phyloP scores from a whole-genome alignment of 2,329 filamentous ascomycete genomes.

The Penicillium sp. region DNA sequence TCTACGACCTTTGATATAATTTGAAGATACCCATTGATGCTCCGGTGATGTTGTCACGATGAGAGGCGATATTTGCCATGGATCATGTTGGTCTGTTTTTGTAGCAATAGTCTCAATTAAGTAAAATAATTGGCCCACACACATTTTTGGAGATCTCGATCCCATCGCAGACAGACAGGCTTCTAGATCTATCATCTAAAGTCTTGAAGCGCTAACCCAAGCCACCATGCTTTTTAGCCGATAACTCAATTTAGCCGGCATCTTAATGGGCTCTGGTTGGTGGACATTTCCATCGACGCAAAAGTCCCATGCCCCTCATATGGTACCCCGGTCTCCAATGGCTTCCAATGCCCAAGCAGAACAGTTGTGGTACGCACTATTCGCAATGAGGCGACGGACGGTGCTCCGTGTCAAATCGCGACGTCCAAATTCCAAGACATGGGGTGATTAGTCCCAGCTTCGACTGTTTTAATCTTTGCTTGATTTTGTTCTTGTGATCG shows the following conservation, averaged over 20 bases:
- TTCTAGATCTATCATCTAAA: background rate
- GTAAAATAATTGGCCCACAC: background rate
- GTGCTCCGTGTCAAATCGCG: slow-evolving; percentile 17
- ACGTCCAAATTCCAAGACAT: background rate
- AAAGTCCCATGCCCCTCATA: slow-evolving; percentile 1
- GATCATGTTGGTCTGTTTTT: background rate
- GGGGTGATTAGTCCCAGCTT: background rate
- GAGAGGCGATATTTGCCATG: background rate
- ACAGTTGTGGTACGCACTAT: slow-evolving; percentile 2
- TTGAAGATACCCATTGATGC: slow-evolving; percentile 10
- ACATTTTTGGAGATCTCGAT: background rate
- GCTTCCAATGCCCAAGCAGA: slow-evolving; percentile 2
- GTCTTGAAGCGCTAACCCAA: background rate
- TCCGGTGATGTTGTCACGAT: slow-evolving; percentile 3
- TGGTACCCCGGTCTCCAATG: slow-evolving; percentile 1
- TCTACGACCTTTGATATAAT: slow-evolving; percentile 29
- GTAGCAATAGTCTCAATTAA: background rate
- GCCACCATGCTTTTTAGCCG: slow-evolving; percentile 15
- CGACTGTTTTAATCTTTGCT: background rate
- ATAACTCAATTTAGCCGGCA: slow-evolving; percentile 15
- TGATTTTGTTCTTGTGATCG: background rate
- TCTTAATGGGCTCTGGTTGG: slow-evolving; percentile 9
- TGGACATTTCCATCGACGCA: slow-evolving; percentile 1
- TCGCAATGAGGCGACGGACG: slow-evolving; percentile 12
- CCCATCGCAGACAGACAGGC: background rate